These are phyloP conservation scores for Xylariaceae sp. DNA, from an alignment of 2,329 filamentous ascomycete species.

Conservation along the genomic window DNA sequence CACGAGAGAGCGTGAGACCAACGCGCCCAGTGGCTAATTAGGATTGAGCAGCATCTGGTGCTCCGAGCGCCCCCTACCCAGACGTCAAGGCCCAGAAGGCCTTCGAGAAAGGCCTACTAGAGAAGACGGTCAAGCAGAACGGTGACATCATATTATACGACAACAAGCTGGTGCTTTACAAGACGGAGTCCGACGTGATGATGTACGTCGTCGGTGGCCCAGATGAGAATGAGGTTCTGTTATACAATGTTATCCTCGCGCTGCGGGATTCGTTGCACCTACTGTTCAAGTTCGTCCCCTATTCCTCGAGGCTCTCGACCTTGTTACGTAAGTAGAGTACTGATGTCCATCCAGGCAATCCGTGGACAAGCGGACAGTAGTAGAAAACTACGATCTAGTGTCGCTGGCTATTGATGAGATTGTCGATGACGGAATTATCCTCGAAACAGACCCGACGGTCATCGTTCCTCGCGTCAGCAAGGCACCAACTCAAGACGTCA, in stretches of 20 bases:
- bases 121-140: conserved; percentile 94
- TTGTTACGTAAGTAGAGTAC: conserved; percentile 1
- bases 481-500: conserved; percentile 84
- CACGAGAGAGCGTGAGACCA: conserved; percentile 1
- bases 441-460: conserved; percentile 94
- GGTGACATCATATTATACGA: conserved; percentile 97
- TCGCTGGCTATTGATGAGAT: conserved; percentile 93
- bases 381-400: conserved; percentile 97
- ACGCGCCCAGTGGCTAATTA: conserved; percentile 18
- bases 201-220: conserved; percentile 84
- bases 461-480: conserved; percentile 88
- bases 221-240: conserved; percentile 93
- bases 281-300: conserved; percentile 70
- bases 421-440: conserved; percentile 89
- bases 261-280: conserved; percentile 85
- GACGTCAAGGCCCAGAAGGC: conserved; percentile 90
- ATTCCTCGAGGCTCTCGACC: background rate
- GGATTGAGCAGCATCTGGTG: conserved; percentile 39
- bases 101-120: conserved; percentile 91
- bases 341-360: conserved; percentile 60
- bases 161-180: conserved; percentile 93
- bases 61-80: conserved; percentile 69
- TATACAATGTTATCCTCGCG: conserved; percentile 93
- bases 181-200: conserved; percentile 97
- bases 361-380: conserved; percentile 93